Percentiles rank a stretch among this genome's conserved stretches.
phyloP scores from a whole-genome alignment of 768 basidiomycete species.

The Tubosaeta brunneosetosa region DNA sequence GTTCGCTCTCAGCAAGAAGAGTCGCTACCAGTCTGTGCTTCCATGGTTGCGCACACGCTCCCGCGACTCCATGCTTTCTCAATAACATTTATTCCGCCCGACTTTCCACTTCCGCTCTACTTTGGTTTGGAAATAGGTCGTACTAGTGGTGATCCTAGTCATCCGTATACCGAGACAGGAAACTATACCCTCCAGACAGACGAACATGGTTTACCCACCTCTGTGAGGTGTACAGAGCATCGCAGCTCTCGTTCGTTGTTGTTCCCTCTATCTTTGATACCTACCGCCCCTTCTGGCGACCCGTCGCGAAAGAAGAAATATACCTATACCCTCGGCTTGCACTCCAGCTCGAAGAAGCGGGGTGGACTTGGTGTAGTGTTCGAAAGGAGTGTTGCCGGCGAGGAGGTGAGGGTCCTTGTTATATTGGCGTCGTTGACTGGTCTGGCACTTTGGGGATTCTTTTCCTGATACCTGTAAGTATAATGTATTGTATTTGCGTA shows the following conservation, averaged over 20 bases:
- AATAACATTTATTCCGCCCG: conserved; percentile 61
- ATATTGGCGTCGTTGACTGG: conserved; percentile 26
- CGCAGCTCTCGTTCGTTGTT: conserved; percentile 24
- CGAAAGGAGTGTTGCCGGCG: conserved; percentile 60
- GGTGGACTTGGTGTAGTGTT: conserved; percentile 43
- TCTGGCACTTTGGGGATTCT: conserved; percentile 31
- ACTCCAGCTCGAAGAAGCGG: conserved; percentile 35
- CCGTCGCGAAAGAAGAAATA: conserved; percentile 27
- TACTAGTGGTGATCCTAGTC: conserved; percentile 22
- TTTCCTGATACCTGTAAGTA: conserved; percentile 12
- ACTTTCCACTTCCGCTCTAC: conserved; percentile 45
- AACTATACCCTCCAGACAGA: conserved; percentile 55
- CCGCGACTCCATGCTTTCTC: conserved; percentile 63
- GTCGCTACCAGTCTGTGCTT: conserved; percentile 52
- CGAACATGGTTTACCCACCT: conserved; percentile 58
- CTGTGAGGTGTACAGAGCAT: conserved; percentile 48
- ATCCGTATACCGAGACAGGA: conserved; percentile 39
- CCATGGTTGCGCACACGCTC: conserved; percentile 58
- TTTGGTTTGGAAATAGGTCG: conserved; percentile 42
- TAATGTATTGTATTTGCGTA: not conserved
- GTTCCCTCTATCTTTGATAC: conserved; percentile 23
- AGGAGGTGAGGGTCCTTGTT: conserved; percentile 46
- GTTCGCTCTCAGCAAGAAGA: conserved; percentile 67
- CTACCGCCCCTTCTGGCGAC: conserved; percentile 3
- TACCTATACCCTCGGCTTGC: conserved; percentile 23